phyloP scores from a whole-genome alignment of 2,329 filamentous ascomycete genomes.

The Alternaria incomplexa region DNA sequence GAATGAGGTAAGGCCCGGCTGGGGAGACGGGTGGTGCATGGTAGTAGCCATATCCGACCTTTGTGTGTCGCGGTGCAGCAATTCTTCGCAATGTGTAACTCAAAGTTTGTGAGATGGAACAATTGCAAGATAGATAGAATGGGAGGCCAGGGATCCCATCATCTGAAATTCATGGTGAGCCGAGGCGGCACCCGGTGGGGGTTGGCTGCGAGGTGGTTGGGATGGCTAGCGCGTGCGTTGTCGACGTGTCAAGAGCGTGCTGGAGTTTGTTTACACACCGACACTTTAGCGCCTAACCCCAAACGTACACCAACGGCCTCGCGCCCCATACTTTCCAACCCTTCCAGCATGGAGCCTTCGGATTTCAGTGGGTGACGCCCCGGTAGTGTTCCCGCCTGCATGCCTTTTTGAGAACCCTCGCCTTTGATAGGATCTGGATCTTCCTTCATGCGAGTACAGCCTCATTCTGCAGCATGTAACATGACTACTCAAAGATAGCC shows the following conservation, averaged over 20 bases:
- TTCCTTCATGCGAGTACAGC: constrained; percentile 8
- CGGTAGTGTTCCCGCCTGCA: neutral
- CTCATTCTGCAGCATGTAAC: constrained; percentile 1
- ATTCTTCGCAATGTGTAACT: constrained; percentile 14
- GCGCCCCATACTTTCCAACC: constrained; percentile 9
- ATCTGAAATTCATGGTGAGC: constrained; percentile 6
- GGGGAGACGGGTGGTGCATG: constrained; percentile 38
- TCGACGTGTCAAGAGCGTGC: constrained; percentile 20
- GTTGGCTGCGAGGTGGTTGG: neutral
- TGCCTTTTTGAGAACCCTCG: constrained; percentile 3
- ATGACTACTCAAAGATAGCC: neutral
- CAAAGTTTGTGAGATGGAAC: constrained; percentile 19
- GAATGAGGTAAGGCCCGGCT: constrained; percentile 38
- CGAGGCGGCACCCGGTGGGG: neutral
- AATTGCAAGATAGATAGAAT: neutral
- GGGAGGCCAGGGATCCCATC: constrained; percentile 13
- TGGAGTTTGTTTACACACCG: constrained; percentile 27
- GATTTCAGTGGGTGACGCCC: neutral
- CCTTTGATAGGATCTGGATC: constrained; percentile 8
- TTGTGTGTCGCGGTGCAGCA: constrained; percentile 25
- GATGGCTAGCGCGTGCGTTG: constrained; percentile 26
- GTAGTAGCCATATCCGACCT: constrained; percentile 35
- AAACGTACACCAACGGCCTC: constrained; percentile 10
- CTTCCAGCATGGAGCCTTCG: neutral
- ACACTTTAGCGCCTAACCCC: constrained; percentile 21